Evolutionary conservation across 768 basidiomycete genomes (phyloP).

Genomic region (Hygrocybe punicea): DNA sequence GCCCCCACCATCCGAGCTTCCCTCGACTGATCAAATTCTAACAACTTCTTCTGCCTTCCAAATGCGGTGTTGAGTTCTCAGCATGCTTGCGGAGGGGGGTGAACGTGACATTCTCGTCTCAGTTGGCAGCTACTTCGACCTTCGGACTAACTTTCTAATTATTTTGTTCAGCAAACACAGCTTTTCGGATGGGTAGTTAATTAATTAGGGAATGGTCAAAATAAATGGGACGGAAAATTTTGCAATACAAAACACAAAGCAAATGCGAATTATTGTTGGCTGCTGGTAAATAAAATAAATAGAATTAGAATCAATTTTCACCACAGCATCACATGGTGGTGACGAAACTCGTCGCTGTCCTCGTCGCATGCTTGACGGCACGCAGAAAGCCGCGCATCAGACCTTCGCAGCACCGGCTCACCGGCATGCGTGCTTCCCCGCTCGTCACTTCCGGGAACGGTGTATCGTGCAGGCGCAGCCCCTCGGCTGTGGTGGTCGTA

Average conservation of each 20-base stretch:
- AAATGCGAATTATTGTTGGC: not conserved
- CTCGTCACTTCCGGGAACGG: constrained; percentile 15
- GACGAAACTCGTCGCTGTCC: constrained; percentile 38
- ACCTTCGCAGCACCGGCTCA: constrained; percentile 16
- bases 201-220: too few relatives aligned
- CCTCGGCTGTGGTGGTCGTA: not conserved
- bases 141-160: too few relatives aligned
- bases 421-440: constrained; percentile 14
- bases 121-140: too few relatives aligned
- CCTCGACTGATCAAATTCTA: not conserved
- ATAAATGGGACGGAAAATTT: too few relatives aligned
- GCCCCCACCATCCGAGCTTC: not conserved
- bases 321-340: constrained; percentile 24
- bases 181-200: too few relatives aligned
- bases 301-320: constrained; percentile 19
- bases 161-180: too few relatives aligned
- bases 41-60: not conserved
- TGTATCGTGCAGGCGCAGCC: not conserved
- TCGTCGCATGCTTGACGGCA: constrained; percentile 26
- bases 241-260: too few relatives aligned
- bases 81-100: too few relatives aligned
- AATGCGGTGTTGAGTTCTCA: not conserved
- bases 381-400: constrained; percentile 21
- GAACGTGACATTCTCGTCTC: too few relatives aligned
- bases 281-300: constrained; percentile 3